Evolutionary conservation across 1,139 yeast genomes (phyloP), one percentile per base, ranked within the genome.

Genomic region (Wickerhamomyces sp.): DNA sequence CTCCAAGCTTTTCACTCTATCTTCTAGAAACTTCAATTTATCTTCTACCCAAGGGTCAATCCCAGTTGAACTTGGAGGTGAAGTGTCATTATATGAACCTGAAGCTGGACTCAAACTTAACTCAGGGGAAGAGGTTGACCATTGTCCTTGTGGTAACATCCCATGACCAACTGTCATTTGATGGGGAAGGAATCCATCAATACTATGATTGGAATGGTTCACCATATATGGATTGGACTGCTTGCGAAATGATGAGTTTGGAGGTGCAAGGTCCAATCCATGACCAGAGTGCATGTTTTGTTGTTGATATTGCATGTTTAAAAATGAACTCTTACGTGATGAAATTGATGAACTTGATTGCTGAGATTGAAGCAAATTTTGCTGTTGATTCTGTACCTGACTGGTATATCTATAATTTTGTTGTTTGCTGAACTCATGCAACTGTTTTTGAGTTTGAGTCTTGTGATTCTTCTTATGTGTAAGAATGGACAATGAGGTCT

Each of bases 371-470:
- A 44, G 34, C 30, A 29, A 18, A 39, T 33, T 14, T 34, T 32
- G 43, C n/a, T 37, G 36, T 14, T 41, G 39, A 26, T 40, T 42
- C 26, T 26, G 31, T 6, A 29, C 11, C 13, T 29, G 31, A 10
- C 4, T 18, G 10, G 31, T 10, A 9, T 29, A 34, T 30, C 40
- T 37, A 8, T 27, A 23, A 29, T 13, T 27, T 6, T 29, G 10
- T 29, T 51, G 50, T 38, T 53, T 48, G 35, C 47, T 54, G 46
- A 48, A 56, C 45, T 55, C 50, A 14, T 54, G 54, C 36, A 58
- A 51, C 35, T 48, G 55, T 46, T 54, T 56, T 45, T 58, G 61
- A 0, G 37, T 49, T 36, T 51, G 55, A 6, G 60, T 56, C 39
- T 52, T 49, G 45, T 58, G 56, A 11, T 37, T 27, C 37, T 54